Percentiles rank a stretch among this genome's conserved stretches.
Conservation (phyloP, 139 green algal species). For the Auxenochlorella pyrenoidosa region DNA sequence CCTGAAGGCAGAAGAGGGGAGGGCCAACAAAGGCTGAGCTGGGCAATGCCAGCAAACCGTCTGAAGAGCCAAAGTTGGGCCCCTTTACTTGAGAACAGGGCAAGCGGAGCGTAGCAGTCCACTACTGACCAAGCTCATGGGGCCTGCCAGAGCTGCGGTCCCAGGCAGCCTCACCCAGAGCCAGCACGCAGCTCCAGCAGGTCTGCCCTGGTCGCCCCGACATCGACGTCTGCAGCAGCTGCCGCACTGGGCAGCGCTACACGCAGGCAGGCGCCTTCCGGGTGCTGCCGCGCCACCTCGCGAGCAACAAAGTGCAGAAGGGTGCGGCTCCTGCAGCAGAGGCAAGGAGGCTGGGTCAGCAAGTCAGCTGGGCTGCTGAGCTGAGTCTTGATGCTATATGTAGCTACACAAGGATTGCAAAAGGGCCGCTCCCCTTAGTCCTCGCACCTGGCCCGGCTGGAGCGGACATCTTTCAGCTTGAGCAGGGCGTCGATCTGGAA, state of each 20-base stretch:
- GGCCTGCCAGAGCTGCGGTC: no score
- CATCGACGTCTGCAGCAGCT: slow-evolving; percentile 42
- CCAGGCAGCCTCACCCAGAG: background rate
- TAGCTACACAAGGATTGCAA: background rate
- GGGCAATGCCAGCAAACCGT: no score
- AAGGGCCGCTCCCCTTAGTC: background rate
- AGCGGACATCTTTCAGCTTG: slow-evolving; percentile 63
- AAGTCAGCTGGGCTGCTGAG: background rate
- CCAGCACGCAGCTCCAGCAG: slow-evolving; percentile 40
- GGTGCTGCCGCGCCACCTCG: slow-evolving; percentile 45
- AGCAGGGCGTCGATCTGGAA: slow-evolving; percentile 60
- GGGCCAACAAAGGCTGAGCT: no score
- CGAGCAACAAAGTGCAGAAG: slow-evolving; percentile 73
- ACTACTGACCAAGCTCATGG: no score
- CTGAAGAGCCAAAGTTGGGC: no score
- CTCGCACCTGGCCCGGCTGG: slow-evolving; percentile 46
- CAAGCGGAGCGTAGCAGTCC: no score
- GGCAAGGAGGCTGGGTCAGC: background rate
- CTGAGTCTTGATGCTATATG: no score
- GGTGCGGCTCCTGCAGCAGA: slow-evolving; percentile 40
- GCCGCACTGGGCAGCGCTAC: slow-evolving; percentile 44
- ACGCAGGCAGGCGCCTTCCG: slow-evolving; percentile 36
- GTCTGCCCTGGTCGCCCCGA: slow-evolving; percentile 34
- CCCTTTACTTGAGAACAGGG: no score
- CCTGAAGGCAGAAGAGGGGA: background rate